Evolutionary conservation across 2,329 filamentous ascomycete species (phyloP).

Genomic region (Nigrospora osmanthi): DNA sequence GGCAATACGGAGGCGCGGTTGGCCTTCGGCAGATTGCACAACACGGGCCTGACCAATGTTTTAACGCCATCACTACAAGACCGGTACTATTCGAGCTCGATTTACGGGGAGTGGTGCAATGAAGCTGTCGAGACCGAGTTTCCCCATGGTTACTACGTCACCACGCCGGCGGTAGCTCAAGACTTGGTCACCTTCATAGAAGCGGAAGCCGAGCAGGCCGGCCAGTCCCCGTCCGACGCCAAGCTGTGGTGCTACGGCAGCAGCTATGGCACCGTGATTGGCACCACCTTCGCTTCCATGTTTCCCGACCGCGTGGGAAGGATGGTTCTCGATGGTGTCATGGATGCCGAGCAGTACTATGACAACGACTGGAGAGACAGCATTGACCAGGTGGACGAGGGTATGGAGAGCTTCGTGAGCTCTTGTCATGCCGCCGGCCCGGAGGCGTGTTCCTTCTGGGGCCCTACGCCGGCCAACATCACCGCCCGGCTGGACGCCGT

Average conservation of each 20-base stretch:
- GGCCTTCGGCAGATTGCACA: slow-evolving; percentile 15
- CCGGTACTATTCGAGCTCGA: slow-evolving; percentile 20
- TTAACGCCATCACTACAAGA: slow-evolving; percentile 18
- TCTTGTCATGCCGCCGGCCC: slow-evolving; percentile 17
- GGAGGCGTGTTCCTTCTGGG: slow-evolving; percentile 19
- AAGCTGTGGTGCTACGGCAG: slow-evolving; percentile 16
- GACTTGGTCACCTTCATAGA: slow-evolving; percentile 22
- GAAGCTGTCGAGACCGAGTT: slow-evolving; percentile 14
- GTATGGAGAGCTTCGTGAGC: slow-evolving; percentile 10
- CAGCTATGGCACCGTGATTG: slow-evolving; percentile 29
- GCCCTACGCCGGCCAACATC: slow-evolving; percentile 16
- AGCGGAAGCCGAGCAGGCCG: slow-evolving; percentile 15
- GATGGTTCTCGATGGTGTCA: slow-evolving; percentile 29
- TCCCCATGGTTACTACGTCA: slow-evolving; percentile 21
- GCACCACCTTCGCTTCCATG: slow-evolving; percentile 30
- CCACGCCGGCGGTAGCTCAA: slow-evolving; percentile 19
- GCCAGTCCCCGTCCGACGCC: slow-evolving; percentile 14
- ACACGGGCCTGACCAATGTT: slow-evolving; percentile 17
- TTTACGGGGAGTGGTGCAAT: slow-evolving; percentile 24
- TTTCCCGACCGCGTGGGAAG: slow-evolving; percentile 32
- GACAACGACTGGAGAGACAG: slow-evolving; percentile 10
- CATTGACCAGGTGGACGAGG: slow-evolving; percentile 13
- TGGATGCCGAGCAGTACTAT: slow-evolving; percentile 16
- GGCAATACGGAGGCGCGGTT: slow-evolving; percentile 17
- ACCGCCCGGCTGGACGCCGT: slow-evolving; percentile 15